phyloP scores from a whole-genome alignment of 1,139 yeast species.

The Saccharomyces hybrid region DNA sequence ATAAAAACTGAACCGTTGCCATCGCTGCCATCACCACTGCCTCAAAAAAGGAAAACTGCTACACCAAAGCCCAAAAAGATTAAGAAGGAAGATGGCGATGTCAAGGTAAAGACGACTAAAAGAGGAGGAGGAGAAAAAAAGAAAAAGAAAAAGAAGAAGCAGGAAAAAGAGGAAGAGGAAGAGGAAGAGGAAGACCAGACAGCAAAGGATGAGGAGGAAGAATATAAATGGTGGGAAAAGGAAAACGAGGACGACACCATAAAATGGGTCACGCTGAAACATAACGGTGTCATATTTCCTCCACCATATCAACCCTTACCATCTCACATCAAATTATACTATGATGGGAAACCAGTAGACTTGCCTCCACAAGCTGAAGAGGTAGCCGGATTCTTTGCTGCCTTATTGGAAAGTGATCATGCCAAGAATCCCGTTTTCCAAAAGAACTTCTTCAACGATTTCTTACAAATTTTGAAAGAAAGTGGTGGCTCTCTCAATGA shows the following conservation, averaged over 20 bases:
- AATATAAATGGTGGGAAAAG: constrained; percentile 74
- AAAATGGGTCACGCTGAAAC: constrained; percentile 82
- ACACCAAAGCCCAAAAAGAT: constrained; percentile 1
- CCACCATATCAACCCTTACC: constrained; percentile 89
- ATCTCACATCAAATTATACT: constrained; percentile 62
- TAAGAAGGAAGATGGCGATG: neutral
- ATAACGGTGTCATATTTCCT: constrained; percentile 88
- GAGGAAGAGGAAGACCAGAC: constrained; percentile 34
- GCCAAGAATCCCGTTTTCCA: constrained; percentile 82
- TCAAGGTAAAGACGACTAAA: constrained; percentile 1
- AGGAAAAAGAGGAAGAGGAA: neutral
- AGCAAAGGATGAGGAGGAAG: constrained; percentile 34
- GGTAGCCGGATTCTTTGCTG: constrained; percentile 92
- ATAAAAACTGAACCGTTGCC: constrained; percentile 4
- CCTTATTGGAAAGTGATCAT: constrained; percentile 82
- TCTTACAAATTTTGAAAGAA: constrained; percentile 59
- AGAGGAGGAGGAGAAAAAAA: constrained; percentile 2
- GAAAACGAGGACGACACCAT: constrained; percentile 61
- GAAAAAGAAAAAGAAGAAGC: constrained; percentile 6
- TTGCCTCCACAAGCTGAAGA: constrained; percentile 85
- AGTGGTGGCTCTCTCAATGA: constrained; percentile 48
- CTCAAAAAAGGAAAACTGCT: constrained; percentile 2
- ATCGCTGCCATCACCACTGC: neutral
- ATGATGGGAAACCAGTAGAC: constrained; percentile 66
- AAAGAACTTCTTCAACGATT: constrained; percentile 79